Evolutionary conservation across 129 eudicot genomes (phyloP).

Genomic region (Rutidosis leptorrhynchoides): DNA sequence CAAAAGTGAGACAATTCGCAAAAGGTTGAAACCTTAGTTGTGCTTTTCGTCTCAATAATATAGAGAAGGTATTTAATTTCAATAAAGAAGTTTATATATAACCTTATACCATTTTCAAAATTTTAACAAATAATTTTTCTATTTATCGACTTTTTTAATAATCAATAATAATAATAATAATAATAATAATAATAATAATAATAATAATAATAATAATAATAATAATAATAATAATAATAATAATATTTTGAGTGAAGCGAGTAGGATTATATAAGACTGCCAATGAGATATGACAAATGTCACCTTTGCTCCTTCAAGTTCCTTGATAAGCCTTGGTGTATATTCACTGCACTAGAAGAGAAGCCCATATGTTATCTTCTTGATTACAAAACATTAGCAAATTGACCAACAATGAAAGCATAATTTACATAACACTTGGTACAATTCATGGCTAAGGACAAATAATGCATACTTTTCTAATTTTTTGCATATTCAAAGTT

Average conservation of each 20-base stretch:
- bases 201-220: too few relatives aligned
- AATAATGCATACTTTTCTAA: too few relatives aligned
- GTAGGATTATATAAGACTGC: neutral
- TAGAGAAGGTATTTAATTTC: slow-evolving; percentile 5
- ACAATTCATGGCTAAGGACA: too few relatives aligned
- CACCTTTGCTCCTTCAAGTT: slow-evolving; percentile 88
- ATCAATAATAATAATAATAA: too few relatives aligned
- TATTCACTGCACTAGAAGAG: slow-evolving; percentile 62
- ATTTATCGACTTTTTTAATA: neutral
- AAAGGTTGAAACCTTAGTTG: neutral
- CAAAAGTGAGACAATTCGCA: neutral
- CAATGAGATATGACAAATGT: neutral
- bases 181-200: too few relatives aligned
- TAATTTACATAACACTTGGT: too few relatives aligned
- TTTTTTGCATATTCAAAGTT: too few relatives aligned
- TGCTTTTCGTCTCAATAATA: slow-evolving; percentile 7
- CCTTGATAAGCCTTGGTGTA: slow-evolving; percentile 85
- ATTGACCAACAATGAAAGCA: too few relatives aligned
- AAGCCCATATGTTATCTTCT: neutral
- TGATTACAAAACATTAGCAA: slow-evolving; percentile 1
- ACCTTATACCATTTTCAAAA: neutral
- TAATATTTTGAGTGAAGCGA: neutral
- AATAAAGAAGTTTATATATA: neutral
- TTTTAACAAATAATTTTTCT: neutral
- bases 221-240: too few relatives aligned